Evolutionary conservation across 495 filamentous ascomycete species (phyloP), one percentile per base, ranked within the genome.

Genomic region (Neurospora africana): DNA sequence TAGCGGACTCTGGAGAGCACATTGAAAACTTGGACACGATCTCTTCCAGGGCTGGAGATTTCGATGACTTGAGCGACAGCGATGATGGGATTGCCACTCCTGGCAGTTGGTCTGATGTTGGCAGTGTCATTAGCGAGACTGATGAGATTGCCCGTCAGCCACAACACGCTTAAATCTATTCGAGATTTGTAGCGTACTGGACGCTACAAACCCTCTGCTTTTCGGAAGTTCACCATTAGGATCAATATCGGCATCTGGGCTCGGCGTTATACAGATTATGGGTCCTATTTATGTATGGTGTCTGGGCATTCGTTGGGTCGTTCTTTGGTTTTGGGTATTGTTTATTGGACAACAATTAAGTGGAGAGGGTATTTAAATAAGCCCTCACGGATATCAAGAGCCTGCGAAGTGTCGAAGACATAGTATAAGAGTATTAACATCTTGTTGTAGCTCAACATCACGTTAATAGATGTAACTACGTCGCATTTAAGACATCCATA

Each of bases 61-160:
- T 85, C 71, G 90, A 91, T 74, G 86, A 90, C 11, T 79, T 92
- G 82, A 94, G 91, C 77, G 89, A 92, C 11, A 81, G 86, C 73
- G 90, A 84, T 21, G 86, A 85, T 21, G 89, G 87, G 8, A 83
- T 88, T 44, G 79, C 80, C 47, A 94, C 91, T 10, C 91, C 91
- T 0, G 85, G 86, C 39, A 91, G 88, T 79, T 94, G 92, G 92
- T 91, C 90, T 5, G 91, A 94, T 71, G 87, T 94, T 10, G 91
- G 90, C 19, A 93, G 91, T 76, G 87, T 89, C 39, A 82, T 92
- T 38, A 92, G 91, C 78, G 87, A 87, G 74, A 58, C 47, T 58
- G 83, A 79, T 33, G 86, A 87, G 72, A 76, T 72, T 65, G 75
- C 72, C 40, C 53, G 30, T 65, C 27, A 65, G 3, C 53, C 53